phyloP scores from a whole-genome alignment of 2,329 filamentous ascomycete species.

The Fusarium odoratissimum region DNA sequence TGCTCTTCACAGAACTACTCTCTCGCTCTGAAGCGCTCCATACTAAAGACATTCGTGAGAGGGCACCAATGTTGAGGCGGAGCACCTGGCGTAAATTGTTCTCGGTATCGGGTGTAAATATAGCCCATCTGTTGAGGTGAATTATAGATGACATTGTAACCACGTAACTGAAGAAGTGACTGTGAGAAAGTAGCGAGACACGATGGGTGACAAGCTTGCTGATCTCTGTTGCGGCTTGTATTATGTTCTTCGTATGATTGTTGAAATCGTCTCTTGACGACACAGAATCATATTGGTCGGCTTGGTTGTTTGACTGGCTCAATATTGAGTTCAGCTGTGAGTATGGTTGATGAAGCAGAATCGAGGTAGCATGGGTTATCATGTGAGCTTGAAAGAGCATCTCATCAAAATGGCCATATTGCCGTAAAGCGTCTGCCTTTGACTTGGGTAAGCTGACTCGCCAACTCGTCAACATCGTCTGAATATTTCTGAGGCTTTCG shows the following conservation, averaged over 20 bases:
- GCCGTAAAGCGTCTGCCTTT: slow-evolving; percentile 77
- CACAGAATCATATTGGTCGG: slow-evolving; percentile 69
- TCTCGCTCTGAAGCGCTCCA: slow-evolving; percentile 80
- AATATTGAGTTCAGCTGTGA: slow-evolving; percentile 77
- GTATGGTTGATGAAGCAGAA: slow-evolving; percentile 82
- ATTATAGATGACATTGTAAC: slow-evolving; percentile 83
- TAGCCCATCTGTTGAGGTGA: slow-evolving; percentile 82
- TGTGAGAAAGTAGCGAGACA: slow-evolving; percentile 77
- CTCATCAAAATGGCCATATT: slow-evolving; percentile 81
- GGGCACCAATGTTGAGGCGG: slow-evolving; percentile 80
- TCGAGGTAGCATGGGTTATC: slow-evolving; percentile 74
- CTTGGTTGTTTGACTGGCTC: slow-evolving; percentile 70
- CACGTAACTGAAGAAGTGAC: slow-evolving; percentile 85
- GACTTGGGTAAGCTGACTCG: slow-evolving; percentile 78
- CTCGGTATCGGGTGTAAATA: slow-evolving; percentile 70
- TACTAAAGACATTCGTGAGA: slow-evolving; percentile 74
- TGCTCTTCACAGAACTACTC: slow-evolving; percentile 77
- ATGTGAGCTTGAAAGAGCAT: slow-evolving; percentile 93
- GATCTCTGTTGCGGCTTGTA: slow-evolving; percentile 82
- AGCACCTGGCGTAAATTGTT: slow-evolving; percentile 79
- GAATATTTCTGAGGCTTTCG: slow-evolving; percentile 63
- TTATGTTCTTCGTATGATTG: slow-evolving; percentile 81
- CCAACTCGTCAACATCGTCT: slow-evolving; percentile 75
- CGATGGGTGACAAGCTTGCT: slow-evolving; percentile 80
- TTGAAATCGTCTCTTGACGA: slow-evolving; percentile 65